Conservation (phyloP, 2,329 filamentous ascomycete genomes). For the Salinomyces thailandicus region DNA sequence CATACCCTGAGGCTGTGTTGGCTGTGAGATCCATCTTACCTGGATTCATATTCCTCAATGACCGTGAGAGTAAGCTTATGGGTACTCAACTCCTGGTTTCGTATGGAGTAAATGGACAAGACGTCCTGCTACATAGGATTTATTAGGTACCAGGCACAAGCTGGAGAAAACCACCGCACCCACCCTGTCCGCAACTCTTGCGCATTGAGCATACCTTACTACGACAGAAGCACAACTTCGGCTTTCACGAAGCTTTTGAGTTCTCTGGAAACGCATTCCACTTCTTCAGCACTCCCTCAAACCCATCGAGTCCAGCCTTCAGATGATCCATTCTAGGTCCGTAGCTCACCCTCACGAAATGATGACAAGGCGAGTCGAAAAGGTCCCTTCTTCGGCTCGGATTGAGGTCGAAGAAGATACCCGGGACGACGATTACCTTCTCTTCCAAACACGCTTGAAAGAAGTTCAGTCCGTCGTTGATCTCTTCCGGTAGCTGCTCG, state of each 20-base stretch:
- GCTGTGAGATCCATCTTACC: no score
- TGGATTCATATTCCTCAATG: no score
- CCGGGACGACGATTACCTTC: slow-evolving; percentile 92
- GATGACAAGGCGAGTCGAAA: slow-evolving; percentile 87
- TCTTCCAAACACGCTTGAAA: slow-evolving; percentile 88
- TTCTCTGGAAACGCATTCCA: slow-evolving; percentile 26
- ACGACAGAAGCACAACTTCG: no score
- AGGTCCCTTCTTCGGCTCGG: slow-evolving; percentile 78
- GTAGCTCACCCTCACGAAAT: slow-evolving; percentile 78
- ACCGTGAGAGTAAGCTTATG: no score
- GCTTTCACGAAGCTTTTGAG: neutral
- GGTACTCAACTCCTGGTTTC: no score
- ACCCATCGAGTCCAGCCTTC: slow-evolving; percentile 69
- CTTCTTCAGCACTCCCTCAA: slow-evolving; percentile 71
- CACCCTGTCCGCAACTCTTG: no score
- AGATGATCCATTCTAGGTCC: slow-evolving; percentile 71
- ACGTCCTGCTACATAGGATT: no score
- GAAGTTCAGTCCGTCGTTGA: slow-evolving; percentile 91
- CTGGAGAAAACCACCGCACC: no score
- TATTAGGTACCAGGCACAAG: no score
- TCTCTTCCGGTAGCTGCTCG: slow-evolving; percentile 59
- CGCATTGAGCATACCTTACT: no score
- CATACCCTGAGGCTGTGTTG: no score
- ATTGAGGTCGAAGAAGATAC: slow-evolving; percentile 97
- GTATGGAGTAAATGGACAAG: no score